phyloP scores from a whole-genome alignment of 768 basidiomycete genomes.

The Xerocomellus intermedius region DNA sequence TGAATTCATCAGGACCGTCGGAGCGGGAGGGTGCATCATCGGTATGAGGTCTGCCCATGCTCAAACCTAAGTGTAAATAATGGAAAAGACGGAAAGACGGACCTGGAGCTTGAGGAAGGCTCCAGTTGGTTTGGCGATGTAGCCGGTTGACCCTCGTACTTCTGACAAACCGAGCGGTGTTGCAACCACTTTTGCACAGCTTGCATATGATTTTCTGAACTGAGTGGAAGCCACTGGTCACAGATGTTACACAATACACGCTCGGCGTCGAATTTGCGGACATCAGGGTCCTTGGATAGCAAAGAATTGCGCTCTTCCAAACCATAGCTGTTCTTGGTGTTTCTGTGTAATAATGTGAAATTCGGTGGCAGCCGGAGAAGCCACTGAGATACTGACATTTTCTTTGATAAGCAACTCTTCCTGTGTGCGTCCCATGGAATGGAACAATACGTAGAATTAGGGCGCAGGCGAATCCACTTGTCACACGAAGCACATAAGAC shows the following conservation, averaged over 20 bases:
- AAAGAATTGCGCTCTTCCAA: constrained; percentile 58
- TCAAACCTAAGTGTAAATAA: background rate
- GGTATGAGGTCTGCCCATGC: constrained; percentile 4
- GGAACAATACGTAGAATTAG: constrained; percentile 85
- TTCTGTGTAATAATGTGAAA: constrained; percentile 15
- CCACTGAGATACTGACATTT: constrained; percentile 48
- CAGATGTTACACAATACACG: constrained; percentile 68
- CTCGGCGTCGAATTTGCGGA: constrained; percentile 75
- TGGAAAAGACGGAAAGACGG: constrained; percentile 6
- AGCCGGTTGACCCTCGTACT: constrained; percentile 19
- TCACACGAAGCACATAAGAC: constrained; percentile 79
- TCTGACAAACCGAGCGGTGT: constrained; percentile 58
- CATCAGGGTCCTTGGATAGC: constrained; percentile 63
- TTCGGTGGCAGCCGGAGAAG: constrained; percentile 4
- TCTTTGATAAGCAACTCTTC: constrained; percentile 79
- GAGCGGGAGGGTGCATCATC: constrained; percentile 33
- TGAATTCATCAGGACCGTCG: constrained; percentile 24
- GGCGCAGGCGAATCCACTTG: constrained; percentile 83
- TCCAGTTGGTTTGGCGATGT: constrained; percentile 16
- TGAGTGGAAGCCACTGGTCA: constrained; percentile 64
- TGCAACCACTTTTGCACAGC: constrained; percentile 67
- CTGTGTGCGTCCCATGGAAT: constrained; percentile 87
- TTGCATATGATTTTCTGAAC: constrained; percentile 54
- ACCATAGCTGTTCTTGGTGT: constrained; percentile 54
- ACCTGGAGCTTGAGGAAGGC: constrained; percentile 26